phyloP scores from a whole-genome alignment of 352 stramenopile species.

The Globisporangium apiculatum region DNA sequence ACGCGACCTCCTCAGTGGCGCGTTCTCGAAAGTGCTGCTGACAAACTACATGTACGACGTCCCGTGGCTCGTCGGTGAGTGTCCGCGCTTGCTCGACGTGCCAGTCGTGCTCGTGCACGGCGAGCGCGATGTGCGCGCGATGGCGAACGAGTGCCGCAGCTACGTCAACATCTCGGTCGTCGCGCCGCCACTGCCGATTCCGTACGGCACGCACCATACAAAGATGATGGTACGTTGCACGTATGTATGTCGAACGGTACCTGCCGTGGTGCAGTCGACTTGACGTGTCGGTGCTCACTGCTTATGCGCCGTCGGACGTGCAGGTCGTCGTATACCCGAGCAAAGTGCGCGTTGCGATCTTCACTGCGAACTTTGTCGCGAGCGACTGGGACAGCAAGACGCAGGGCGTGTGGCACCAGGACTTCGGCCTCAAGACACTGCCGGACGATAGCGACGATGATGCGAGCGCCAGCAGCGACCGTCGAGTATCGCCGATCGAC shows the following conservation, averaged over 20 bases:
- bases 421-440: slow-evolving; percentile 65
- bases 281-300: too few relatives aligned
- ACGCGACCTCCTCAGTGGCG: slow-evolving; percentile 40
- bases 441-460: slow-evolving; percentile 19
- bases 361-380: slow-evolving; percentile 80
- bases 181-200: slow-evolving; percentile 64
- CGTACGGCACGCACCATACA: slow-evolving; percentile 83
- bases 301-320: slow-evolving; percentile 14
- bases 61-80: slow-evolving; percentile 61
- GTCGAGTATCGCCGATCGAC: slow-evolving; percentile 11
- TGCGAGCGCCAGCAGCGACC: slow-evolving; percentile 8
- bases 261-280: too few relatives aligned
- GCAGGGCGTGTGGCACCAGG: slow-evolving; percentile 77
- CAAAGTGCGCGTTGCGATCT: slow-evolving; percentile 73
- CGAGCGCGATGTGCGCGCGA: slow-evolving; percentile 46
- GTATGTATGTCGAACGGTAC: too few relatives aligned
- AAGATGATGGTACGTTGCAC: slow-evolving; percentile 57
- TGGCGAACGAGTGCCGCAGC: slow-evolving; percentile 45
- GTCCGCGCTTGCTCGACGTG: slow-evolving; percentile 43
- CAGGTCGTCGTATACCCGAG: slow-evolving; percentile 35
- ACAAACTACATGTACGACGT: slow-evolving; percentile 84
- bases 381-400: slow-evolving; percentile 82
- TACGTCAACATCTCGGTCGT: slow-evolving; percentile 58
- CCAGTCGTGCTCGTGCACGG: slow-evolving; percentile 76
- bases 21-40: slow-evolving; percentile 55